phyloP scores from a whole-genome alignment of 768 basidiomycete genomes.

The Albatrellus ellisii region DNA sequence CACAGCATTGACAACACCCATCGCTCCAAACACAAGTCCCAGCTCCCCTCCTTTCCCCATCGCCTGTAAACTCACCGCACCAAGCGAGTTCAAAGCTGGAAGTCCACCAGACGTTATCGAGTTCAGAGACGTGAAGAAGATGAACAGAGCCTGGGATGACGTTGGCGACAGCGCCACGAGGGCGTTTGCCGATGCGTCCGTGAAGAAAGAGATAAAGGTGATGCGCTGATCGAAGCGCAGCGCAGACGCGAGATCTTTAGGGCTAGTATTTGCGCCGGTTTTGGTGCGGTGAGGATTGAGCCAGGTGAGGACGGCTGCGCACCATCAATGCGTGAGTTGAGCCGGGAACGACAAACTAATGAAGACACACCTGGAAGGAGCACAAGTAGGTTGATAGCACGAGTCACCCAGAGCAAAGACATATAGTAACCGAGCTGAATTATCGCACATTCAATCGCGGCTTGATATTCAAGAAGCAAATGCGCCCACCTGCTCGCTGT shows the following conservation, averaged over 20 bases:
- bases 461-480: background rate
- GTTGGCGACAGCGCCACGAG: slow-evolving; percentile 11
- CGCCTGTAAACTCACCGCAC: slow-evolving; percentile 13
- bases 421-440: slow-evolving; percentile 13
- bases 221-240: slow-evolving; percentile 13
- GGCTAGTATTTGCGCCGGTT: background rate
- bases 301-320: slow-evolving; percentile 12
- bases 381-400: slow-evolving; percentile 11
- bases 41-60: slow-evolving; percentile 14
- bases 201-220: slow-evolving; percentile 12
- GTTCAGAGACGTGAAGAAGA: slow-evolving; percentile 12
- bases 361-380: slow-evolving; percentile 10
- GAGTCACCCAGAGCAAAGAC: slow-evolving; percentile 13
- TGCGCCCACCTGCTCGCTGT: slow-evolving; percentile 9
- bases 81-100: slow-evolving; percentile 14
- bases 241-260: slow-evolving; percentile 5
- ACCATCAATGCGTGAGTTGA: background rate
- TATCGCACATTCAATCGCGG: background rate
- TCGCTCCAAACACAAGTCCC: slow-evolving; percentile 13
- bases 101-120: slow-evolving; percentile 12
- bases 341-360: background rate
- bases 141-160: slow-evolving; percentile 14
- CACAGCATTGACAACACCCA: slow-evolving; percentile 11
- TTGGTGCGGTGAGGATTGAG: slow-evolving; percentile 2
- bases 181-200: slow-evolving; percentile 12